Conservation (phyloP, 208 protist species). For the Balamuthia mandrillaris region DNA sequence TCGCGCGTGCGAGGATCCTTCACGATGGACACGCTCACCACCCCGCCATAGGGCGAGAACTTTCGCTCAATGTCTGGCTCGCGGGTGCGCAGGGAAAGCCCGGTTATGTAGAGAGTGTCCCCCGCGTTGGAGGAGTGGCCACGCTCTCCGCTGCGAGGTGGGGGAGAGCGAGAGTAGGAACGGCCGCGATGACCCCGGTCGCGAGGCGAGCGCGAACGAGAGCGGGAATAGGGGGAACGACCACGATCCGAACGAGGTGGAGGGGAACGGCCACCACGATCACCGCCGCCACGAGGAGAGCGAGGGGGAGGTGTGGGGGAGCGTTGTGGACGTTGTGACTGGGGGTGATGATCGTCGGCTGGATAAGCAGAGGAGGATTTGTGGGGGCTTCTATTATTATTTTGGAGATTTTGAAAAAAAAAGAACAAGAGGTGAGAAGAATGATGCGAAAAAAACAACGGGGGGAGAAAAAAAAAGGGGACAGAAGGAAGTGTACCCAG, state of each 20-base stretch:
- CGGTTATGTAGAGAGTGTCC: conserved; percentile 1
- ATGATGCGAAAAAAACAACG: no score
- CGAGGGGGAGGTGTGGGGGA: background rate
- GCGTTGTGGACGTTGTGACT: background rate
- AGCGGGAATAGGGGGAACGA: background rate
- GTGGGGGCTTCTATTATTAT: no score
- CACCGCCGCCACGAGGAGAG: background rate
- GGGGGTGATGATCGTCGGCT: no score
- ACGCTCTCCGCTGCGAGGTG: no score
- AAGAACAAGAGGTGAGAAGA: no score
- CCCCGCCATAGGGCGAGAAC: background rate
- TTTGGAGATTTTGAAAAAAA: no score
- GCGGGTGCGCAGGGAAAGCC: background rate
- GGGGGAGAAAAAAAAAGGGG: no score
- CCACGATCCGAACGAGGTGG: no score
- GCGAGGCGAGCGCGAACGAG: background rate
- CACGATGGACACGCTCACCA: background rate
- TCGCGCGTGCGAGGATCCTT: conserved; percentile 1
- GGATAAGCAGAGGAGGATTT: no score
- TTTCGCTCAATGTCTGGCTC: background rate
- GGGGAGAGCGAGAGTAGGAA: background rate
- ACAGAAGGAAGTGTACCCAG: no score
- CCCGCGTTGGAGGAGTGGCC: background rate
- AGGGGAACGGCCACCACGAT: background rate
- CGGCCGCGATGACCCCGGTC: background rate